Percentiles rank a stretch among this genome's conserved stretches.
phyloP scores from a whole-genome alignment of 768 basidiomycete species.

The Suillus luteus region DNA sequence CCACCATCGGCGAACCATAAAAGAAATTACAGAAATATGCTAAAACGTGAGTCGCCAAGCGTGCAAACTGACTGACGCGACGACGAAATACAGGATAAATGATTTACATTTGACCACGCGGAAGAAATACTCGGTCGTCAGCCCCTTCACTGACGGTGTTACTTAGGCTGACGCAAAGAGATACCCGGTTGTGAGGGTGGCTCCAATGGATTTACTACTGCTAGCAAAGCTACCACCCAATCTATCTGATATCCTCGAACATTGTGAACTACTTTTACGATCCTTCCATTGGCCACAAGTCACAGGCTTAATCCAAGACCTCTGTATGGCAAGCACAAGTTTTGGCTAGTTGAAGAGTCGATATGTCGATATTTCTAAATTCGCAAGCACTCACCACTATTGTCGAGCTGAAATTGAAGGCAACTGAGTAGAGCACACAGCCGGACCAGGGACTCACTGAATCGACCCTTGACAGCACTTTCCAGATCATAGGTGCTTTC shows the following conservation, averaged over 20 bases:
- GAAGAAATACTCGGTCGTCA: slow-evolving; percentile 10
- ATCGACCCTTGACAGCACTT: not conserved
- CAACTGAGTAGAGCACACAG: not conserved
- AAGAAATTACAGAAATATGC: slow-evolving; percentile 42
- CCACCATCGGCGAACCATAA: slow-evolving; percentile 20
- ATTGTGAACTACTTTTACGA: slow-evolving; percentile 15
- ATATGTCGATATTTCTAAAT: not conserved
- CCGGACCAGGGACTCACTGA: not conserved
- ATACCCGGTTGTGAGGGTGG: slow-evolving; percentile 50
- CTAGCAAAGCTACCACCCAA: slow-evolving; percentile 5
- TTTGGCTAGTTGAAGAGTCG: not conserved
- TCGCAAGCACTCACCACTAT: not conserved
- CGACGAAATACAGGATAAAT: slow-evolving; percentile 64
- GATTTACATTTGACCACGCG: slow-evolving; percentile 66
- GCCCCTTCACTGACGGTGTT: not conserved
- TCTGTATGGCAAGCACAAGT: not conserved
- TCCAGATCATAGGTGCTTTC: not conserved
- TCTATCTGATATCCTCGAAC: slow-evolving; percentile 19
- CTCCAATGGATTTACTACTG: slow-evolving; percentile 39
- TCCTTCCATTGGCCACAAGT: not conserved
- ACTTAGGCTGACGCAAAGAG: slow-evolving; percentile 48
- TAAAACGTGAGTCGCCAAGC: slow-evolving; percentile 40
- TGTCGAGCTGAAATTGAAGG: not conserved
- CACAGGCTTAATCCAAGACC: not conserved
- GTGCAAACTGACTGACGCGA: slow-evolving; percentile 35